Percentiles rank a stretch among this genome's conserved stretches.
These are phyloP conservation scores for Apostasia ramifera DNA, from an alignment of 106 monocot species.

Conservation along the genomic window DNA sequence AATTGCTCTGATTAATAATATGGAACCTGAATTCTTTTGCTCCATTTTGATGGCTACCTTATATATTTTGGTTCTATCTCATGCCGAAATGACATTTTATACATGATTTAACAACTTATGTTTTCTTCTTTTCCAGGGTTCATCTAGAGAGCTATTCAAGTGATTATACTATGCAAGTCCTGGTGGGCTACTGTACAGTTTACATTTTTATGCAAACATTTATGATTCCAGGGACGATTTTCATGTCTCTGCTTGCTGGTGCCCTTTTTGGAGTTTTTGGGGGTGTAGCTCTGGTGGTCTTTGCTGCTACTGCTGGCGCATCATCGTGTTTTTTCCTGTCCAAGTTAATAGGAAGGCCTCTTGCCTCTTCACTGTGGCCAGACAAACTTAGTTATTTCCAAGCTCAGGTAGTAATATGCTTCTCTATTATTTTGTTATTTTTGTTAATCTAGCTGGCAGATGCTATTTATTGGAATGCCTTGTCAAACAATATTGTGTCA, in stretches of 20 bases:
- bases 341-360: slow-evolving; percentile 76
- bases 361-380: slow-evolving; percentile 88
- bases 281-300: slow-evolving; percentile 78
- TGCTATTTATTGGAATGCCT: no score
- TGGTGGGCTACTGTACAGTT: slow-evolving; percentile 76
- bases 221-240: slow-evolving; percentile 99
- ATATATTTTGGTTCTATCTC: neutral
- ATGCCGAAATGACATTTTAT: neutral
- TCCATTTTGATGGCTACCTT: neutral
- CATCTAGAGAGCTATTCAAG: slow-evolving; percentile 80
- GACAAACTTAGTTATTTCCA: slow-evolving; percentile 86
- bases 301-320: slow-evolving; percentile 94
- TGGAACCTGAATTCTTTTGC: neutral
- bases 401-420: slow-evolving; percentile 44
- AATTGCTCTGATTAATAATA: no score
- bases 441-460: no score
- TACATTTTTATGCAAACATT: slow-evolving; percentile 99
- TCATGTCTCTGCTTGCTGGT: slow-evolving; percentile 97
- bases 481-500: no score
- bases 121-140: slow-evolving; percentile 42
- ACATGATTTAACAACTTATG: neutral
- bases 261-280: slow-evolving; percentile 70
- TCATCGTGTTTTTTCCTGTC: slow-evolving; percentile 95
- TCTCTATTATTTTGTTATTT: no score
- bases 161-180: slow-evolving; percentile 90